Base-by-base conservation (phyloP, 495 filamentous ascomycete species). In the Penicillium turbatum region DNA sequence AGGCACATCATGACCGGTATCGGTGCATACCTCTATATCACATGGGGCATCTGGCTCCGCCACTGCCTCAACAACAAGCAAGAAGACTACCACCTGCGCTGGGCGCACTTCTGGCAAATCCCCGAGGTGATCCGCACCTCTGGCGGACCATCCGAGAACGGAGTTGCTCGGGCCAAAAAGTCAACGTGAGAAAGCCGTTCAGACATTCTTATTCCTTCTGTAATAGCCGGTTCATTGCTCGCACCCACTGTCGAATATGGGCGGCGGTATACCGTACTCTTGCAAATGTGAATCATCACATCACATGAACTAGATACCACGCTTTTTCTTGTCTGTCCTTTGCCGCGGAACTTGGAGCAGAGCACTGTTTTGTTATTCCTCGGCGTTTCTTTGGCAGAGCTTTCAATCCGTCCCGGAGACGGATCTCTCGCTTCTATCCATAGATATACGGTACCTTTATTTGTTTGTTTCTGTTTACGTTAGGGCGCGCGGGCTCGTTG, bases 41-140 rank as follows among this genome's bases (percentile, higher is more conserved):
- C 84, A 16, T 96, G 89, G 88, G 84, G 89, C 10, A 86, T 95
- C 21, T 96, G 89, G 86, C 77, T 95, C 8, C 83, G 87, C 34
- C 85, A 88, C 55, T 90, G 88, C 58, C 71, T 96, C 45, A 89
- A 92, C 53, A 78, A 84, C 5, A 79, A 79, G 16, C 89, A 93
- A 66, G 81, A 88, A 16, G 83, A 92, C 56, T 95, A 84, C 63
- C 75, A 82, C 61, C 69, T 96, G 50, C 62, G 79, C 48, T 97
- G 92, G 92, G 79, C 83, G 7, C 79, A 76, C 29, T 61, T 85
- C 35, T 80, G 81, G 63, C 80, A 79, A 0, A 66, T 95, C 48
- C 91, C 91, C 6, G 78, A 84, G 34, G 76, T 95, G 3, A 68
- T 84, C 39, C 74, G 72, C 44, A 66, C 61, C 21, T 59, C 56